Percentiles rank a stretch among this genome's conserved stretches.
Conservation (phyloP, 164 flowering plant genomes). For the Magnolia changhungtana region DNA sequence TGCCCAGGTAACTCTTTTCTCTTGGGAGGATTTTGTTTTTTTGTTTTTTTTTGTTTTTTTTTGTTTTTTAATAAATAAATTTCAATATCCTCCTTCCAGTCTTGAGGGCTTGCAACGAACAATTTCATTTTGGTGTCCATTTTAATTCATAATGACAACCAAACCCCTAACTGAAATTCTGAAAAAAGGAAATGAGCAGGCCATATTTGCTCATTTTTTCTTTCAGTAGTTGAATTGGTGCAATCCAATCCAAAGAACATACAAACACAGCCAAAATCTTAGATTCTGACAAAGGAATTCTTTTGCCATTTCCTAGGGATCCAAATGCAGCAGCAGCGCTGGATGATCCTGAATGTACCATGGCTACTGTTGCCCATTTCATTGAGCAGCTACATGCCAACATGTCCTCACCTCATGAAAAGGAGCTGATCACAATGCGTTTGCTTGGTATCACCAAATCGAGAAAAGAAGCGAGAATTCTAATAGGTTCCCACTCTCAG, state of each 20-base stretch:
- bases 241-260: no score
- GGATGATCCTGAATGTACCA: slow-evolving; percentile 64
- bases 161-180: no score
- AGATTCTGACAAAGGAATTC: background rate
- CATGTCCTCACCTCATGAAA: slow-evolving; percentile 67
- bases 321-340: slow-evolving; percentile 44
- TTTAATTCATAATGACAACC: no score
- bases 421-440: slow-evolving; percentile 74
- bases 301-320: slow-evolving; percentile 39
- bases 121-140: no score
- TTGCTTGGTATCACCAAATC: slow-evolving; percentile 60
- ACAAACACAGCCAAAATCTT: background rate
- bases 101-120: no score
- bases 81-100: no score
- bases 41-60: background rate
- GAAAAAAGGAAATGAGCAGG: no score
- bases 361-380: slow-evolving; percentile 67
- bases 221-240: background rate
- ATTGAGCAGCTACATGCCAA: slow-evolving; percentile 80
- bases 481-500: slow-evolving; percentile 74
- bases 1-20: slow-evolving; percentile 10
- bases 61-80: background rate
- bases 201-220: background rate
- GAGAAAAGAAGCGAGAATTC: slow-evolving; percentile 67
- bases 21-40: no score